A percentile compares a stretch with the other conserved stretches of the same genome.
phyloP scores from a whole-genome alignment of 1,284 basidiomycete species.

The Wallemia mellicola region DNA sequence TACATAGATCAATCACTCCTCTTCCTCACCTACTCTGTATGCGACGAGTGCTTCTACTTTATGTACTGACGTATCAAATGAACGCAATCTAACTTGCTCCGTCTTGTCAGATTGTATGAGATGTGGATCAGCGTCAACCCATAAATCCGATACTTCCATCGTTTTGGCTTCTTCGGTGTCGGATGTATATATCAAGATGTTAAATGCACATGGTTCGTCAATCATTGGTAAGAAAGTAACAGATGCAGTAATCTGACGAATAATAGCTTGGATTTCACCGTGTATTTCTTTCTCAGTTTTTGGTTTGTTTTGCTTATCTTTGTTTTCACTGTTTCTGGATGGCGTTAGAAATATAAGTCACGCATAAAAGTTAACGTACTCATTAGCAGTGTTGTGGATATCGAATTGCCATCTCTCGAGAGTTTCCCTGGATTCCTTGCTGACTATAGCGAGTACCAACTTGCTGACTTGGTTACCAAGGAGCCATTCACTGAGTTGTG shows the following conservation, averaged over 20 bases:
- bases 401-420: slow-evolving; percentile 98
- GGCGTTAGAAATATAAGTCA: background rate
- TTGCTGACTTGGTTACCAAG: slow-evolving; percentile 65
- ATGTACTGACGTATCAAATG: background rate
- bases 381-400: slow-evolving; percentile 33
- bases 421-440: slow-evolving; percentile 66
- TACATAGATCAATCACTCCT: background rate
- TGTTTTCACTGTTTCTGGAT: slow-evolving; percentile 4
- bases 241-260: slow-evolving; percentile 91
- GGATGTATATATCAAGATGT: slow-evolving; percentile 76
- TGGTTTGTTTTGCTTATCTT: slow-evolving; percentile 13
- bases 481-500: slow-evolving; percentile 41
- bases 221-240: slow-evolving; percentile 87
- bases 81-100: slow-evolving; percentile 42
- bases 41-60: background rate
- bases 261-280: slow-evolving; percentile 84
- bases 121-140: slow-evolving; percentile 81
- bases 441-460: slow-evolving; percentile 80
- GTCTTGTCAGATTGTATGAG: slow-evolving; percentile 85
- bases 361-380: slow-evolving; percentile 6
- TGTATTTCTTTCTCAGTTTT: slow-evolving; percentile 68
- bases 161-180: slow-evolving; percentile 32
- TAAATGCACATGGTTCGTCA: slow-evolving; percentile 80
- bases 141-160: slow-evolving; percentile 48
- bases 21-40: background rate